Conservation (phyloP, 345 rosid genomes). For the Acer campestre region DNA sequence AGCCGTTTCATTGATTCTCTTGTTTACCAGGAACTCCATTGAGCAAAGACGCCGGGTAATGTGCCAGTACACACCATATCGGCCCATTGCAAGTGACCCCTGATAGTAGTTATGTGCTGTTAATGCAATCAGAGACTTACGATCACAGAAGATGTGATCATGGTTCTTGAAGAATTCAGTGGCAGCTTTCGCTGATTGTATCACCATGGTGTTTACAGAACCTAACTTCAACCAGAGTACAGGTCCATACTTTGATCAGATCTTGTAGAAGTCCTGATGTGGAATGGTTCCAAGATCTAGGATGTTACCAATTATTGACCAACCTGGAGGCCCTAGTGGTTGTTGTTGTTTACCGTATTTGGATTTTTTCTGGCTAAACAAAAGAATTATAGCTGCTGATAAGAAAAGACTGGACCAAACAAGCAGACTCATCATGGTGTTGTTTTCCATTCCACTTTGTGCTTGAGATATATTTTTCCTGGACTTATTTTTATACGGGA, state of each 20-base stretch:
- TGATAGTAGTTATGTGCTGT: slow-evolving; percentile 20
- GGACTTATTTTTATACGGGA: neutral
- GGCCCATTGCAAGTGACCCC: slow-evolving; percentile 6
- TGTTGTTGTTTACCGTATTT: neutral
- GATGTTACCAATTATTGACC: slow-evolving; percentile 28
- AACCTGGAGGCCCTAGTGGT: slow-evolving; percentile 28
- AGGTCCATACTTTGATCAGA: slow-evolving; percentile 20
- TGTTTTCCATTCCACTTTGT: neutral
- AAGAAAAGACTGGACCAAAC: neutral
- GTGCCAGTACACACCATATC: slow-evolving; percentile 20
- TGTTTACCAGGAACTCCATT: slow-evolving; percentile 4
- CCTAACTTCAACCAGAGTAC: slow-evolving; percentile 6
- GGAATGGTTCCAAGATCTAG: slow-evolving; percentile 29
- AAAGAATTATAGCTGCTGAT: neutral
- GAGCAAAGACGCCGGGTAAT: slow-evolving; percentile 16
- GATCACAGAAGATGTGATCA: slow-evolving; percentile 16
- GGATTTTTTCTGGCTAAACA: neutral
- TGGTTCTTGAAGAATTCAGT: slow-evolving; percentile 27
- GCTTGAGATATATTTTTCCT: neutral
- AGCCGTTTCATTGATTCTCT: slow-evolving; percentile 20
- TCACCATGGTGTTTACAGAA: slow-evolving; percentile 26
- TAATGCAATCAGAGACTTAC: neutral
- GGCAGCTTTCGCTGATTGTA: slow-evolving; percentile 28
- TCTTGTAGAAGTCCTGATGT: slow-evolving; percentile 17
- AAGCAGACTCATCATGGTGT: neutral